Percentiles rank a stretch among this genome's conserved stretches.
phyloP scores from a whole-genome alignment of 2,329 filamentous ascomycete genomes.

The Beauveria bassiana region DNA sequence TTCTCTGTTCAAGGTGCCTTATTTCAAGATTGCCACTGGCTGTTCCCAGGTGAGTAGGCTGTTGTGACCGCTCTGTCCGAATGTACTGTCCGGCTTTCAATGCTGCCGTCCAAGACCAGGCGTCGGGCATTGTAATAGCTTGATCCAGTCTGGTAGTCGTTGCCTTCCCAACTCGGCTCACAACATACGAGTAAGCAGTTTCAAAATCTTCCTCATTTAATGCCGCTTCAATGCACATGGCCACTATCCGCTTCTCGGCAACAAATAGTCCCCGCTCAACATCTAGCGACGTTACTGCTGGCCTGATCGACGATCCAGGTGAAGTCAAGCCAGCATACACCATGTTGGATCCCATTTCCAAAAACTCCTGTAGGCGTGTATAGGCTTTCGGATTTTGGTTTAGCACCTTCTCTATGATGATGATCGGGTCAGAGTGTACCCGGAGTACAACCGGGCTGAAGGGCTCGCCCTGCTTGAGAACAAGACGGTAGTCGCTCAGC shows the following conservation, averaged over 20 bases:
- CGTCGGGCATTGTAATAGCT: slow-evolving; percentile 55
- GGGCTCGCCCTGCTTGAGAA: slow-evolving; percentile 70
- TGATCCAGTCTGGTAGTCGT: slow-evolving; percentile 12
- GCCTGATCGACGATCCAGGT: not conserved
- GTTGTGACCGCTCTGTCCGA: slow-evolving; percentile 43
- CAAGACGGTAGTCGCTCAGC: slow-evolving; percentile 68
- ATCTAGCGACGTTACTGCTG: not conserved
- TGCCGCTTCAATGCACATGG: slow-evolving; percentile 74
- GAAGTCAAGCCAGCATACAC: slow-evolving; percentile 46
- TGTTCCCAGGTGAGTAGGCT: slow-evolving; percentile 53
- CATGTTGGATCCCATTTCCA: slow-evolving; percentile 61
- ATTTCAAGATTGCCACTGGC: slow-evolving; percentile 54
- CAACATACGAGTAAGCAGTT: slow-evolving; percentile 76
- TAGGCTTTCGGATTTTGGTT: slow-evolving; percentile 70
- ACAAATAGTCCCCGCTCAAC: slow-evolving; percentile 23
- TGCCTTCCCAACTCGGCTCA: slow-evolving; percentile 52
- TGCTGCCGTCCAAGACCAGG: slow-evolving; percentile 73
- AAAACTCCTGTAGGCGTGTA: slow-evolving; percentile 64
- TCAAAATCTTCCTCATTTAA: slow-evolving; percentile 74
- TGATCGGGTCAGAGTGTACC: slow-evolving; percentile 68
- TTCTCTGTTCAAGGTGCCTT: slow-evolving; percentile 69
- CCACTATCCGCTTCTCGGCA: slow-evolving; percentile 60
- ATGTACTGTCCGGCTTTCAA: slow-evolving; percentile 70
- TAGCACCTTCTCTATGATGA: slow-evolving; percentile 63
- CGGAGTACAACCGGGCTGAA: slow-evolving; percentile 72